These are phyloP conservation scores for Sporothrix pseudoabietina DNA, from an alignment of 2,329 filamentous ascomycete genomes.

Conservation along the genomic window DNA sequence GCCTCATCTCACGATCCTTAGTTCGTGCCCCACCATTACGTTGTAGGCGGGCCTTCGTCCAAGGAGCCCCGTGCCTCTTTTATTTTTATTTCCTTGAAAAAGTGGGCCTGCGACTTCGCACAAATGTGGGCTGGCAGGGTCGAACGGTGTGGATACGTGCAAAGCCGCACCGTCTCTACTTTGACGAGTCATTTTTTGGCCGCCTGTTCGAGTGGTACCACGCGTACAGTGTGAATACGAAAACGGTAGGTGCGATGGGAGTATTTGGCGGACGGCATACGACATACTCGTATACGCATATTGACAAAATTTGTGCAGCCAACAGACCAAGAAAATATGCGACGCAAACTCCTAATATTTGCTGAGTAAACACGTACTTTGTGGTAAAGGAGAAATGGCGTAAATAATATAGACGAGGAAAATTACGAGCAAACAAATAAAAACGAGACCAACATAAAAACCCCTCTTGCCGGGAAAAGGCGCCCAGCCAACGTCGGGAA, in stretches of 20 bases:
- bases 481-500: not conserved
- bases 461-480: conserved; percentile 4
- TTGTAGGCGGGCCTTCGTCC: not conserved
- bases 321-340: not conserved
- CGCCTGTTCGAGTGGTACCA: conserved; percentile 5
- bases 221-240: conserved; percentile 9
- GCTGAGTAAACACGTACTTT: not conserved
- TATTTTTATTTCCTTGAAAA: not conserved
- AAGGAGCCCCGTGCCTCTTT: not conserved
- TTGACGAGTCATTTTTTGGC: conserved; percentile 22
- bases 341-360: not conserved
- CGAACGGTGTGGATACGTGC: conserved; percentile 20
- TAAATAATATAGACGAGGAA: not conserved
- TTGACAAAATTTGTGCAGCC: not conserved
- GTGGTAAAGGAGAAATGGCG: no score
- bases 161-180: conserved; percentile 24
- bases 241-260: conserved; percentile 8
- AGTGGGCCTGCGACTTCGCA: conserved; percentile 14
- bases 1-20: conserved; percentile 15
- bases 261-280: not conserved
- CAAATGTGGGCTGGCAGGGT: not conserved
- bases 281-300: no score
- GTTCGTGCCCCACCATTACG: conserved; percentile 17
- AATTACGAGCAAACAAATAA: not conserved
- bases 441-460: not conserved